Conservation (phyloP, 139 green algal species). For the Tetradesmus lagerheimii region DNA sequence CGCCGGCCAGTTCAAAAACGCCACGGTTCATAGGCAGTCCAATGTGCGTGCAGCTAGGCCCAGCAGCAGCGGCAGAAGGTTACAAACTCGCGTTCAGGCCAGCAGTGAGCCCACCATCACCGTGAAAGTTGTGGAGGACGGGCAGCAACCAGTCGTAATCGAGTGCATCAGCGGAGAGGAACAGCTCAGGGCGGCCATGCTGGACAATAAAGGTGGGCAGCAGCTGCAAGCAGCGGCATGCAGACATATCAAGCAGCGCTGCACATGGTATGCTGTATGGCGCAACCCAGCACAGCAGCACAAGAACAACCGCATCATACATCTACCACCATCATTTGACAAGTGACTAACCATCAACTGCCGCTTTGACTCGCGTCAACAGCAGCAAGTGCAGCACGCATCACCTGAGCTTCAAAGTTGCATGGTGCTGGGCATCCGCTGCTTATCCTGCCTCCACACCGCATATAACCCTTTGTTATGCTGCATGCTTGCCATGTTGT, state of each 20-base stretch:
- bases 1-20: too few relatives aligned
- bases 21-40: not conserved
- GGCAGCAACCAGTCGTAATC: not conserved
- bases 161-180: slow-evolving; percentile 32
- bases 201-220: slow-evolving; percentile 44
- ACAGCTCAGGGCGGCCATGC: slow-evolving; percentile 36
- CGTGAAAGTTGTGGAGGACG: slow-evolving; percentile 17
- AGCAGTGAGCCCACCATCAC: slow-evolving; percentile 25
- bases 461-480: not conserved
- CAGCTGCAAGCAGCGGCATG: slow-evolving; percentile 6
- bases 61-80: not conserved
- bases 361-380: too few relatives aligned
- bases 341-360: too few relatives aligned
- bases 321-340: too few relatives aligned
- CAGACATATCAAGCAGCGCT: not conserved
- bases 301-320: too few relatives aligned
- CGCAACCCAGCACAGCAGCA: too few relatives aligned
- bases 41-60: not conserved
- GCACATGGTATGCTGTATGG: too few relatives aligned
- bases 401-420: too few relatives aligned
- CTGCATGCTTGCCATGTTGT: not conserved
- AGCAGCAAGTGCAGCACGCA: too few relatives aligned
- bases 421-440: too few relatives aligned
- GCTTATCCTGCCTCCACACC: not conserved
- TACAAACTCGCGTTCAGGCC: not conserved